phyloP scores from a whole-genome alignment of 805 yeast species.

The Barnettozyma botsteinii region DNA sequence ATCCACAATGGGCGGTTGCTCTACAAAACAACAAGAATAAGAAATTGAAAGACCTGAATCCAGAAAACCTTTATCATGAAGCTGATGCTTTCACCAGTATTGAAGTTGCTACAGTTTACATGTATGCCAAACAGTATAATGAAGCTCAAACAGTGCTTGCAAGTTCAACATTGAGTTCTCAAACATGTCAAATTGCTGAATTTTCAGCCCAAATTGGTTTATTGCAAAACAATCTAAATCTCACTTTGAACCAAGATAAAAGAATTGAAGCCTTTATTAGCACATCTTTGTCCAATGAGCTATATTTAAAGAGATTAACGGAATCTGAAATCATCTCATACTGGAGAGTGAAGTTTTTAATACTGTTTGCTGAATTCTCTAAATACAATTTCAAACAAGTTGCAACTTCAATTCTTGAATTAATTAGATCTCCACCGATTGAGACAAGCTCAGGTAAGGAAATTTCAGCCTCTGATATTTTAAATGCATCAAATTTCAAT shows the following conservation, averaged over 20 bases:
- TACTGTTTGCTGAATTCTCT: constrained; percentile 23
- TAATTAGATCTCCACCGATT: constrained; percentile 16
- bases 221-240: constrained; percentile 14
- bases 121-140: constrained; percentile 14
- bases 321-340: constrained; percentile 20
- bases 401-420: constrained; percentile 7
- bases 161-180: constrained; percentile 11
- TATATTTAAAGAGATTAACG: constrained; percentile 21
- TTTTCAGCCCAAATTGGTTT: constrained; percentile 20
- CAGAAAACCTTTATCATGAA: constrained; percentile 23
- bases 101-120: constrained; percentile 15
- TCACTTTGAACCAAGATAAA: constrained; percentile 21
- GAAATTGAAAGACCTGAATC: constrained; percentile 11
- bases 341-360: constrained; percentile 24
- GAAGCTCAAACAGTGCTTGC: constrained; percentile 20
- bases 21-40: constrained; percentile 4
- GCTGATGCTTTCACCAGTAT: constrained; percentile 15
- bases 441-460: constrained; percentile 15
- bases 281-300: constrained; percentile 20
- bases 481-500: constrained; percentile 15
- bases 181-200: constrained; percentile 20
- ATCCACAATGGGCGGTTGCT: constrained; percentile 8
- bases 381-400: constrained; percentile 20
- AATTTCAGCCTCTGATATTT: constrained; percentile 17
- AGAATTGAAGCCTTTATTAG: constrained; percentile 20